Conservation (phyloP, 2,329 filamentous ascomycete species). For the Stagonosporopsis tanaceti region DNA sequence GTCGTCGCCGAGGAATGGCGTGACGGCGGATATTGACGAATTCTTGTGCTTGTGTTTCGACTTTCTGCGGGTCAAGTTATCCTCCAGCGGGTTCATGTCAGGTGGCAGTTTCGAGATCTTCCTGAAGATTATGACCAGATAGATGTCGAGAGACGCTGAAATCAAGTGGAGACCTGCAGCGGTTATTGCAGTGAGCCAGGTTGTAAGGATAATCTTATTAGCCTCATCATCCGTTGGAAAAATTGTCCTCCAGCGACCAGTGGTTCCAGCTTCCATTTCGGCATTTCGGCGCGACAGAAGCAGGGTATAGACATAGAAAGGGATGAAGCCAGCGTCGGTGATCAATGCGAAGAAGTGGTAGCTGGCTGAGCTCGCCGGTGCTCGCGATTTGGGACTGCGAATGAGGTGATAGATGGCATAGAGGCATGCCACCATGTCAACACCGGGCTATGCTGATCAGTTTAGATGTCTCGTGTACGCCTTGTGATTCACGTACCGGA, state of each 20-base stretch:
- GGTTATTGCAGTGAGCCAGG: constrained; percentile 72
- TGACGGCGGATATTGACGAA: constrained; percentile 58
- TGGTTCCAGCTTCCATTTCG: constrained; percentile 53
- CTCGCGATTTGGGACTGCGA: constrained; percentile 72
- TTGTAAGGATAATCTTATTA: constrained; percentile 68
- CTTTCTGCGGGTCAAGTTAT: constrained; percentile 77
- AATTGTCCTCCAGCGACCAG: constrained; percentile 72
- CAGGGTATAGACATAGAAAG: constrained; percentile 69
- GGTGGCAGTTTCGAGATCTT: constrained; percentile 84
- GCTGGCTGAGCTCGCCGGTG: constrained; percentile 81
- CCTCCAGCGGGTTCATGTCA: constrained; percentile 94
- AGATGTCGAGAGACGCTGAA: constrained; percentile 75
- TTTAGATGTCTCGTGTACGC: not conserved
- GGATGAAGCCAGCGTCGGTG: constrained; percentile 72
- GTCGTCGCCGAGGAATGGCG: constrained; percentile 60
- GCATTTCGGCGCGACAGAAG: constrained; percentile 63
- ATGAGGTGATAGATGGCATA: constrained; percentile 86
- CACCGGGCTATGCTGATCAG: constrained; percentile 68
- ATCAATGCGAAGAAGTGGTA: constrained; percentile 86
- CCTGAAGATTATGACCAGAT: constrained; percentile 79
- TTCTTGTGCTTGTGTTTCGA: constrained; percentile 77
- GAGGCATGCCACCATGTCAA: constrained; percentile 73
- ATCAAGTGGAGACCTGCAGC: constrained; percentile 74
- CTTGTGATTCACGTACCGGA: constrained; percentile 64
- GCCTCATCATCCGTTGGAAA: constrained; percentile 65